These are phyloP conservation scores for Bonia amplexicaulis DNA, from an alignment of 176 grass and related monocot species.

Conservation along the genomic window DNA sequence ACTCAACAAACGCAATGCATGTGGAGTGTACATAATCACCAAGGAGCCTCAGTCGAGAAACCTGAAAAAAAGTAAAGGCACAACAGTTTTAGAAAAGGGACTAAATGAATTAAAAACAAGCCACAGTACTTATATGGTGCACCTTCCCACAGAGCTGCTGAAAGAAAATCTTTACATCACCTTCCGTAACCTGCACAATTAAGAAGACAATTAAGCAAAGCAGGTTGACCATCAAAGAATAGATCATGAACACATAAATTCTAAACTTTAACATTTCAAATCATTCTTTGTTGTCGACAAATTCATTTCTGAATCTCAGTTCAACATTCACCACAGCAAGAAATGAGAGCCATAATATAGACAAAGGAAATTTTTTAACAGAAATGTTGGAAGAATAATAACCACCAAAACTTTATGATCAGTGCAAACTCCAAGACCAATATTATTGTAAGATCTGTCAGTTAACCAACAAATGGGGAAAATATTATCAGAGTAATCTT, in stretches of 20 bases:
- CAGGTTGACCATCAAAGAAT: neutral
- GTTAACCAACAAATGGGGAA: neutral
- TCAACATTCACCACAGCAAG: neutral
- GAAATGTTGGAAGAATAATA: neutral
- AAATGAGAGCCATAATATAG: neutral
- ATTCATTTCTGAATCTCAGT: neutral
- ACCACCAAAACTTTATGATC: neutral
- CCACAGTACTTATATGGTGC: neutral
- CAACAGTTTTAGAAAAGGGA: neutral
- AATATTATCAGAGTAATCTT: neutral
- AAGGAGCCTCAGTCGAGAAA: conserved; percentile 88
- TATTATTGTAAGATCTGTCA: neutral
- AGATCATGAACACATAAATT: neutral
- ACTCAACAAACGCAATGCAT: conserved; percentile 95
- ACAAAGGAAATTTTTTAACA: neutral
- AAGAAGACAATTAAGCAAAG: conserved; percentile 20
- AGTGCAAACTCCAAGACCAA: neutral
- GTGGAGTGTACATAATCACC: conserved; percentile 87
- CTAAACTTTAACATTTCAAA: neutral
- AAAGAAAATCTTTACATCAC: conserved; percentile 84
- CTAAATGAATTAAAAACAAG: neutral
- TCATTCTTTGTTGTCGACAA: neutral
- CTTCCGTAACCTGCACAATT: conserved; percentile 59
- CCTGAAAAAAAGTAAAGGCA: conserved; percentile 38
- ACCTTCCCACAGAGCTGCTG: conserved; percentile 76